These are phyloP conservation scores for Sphaerulina vaccinii DNA, from an alignment of 2,329 filamentous ascomycete species.

Conservation along the genomic window DNA sequence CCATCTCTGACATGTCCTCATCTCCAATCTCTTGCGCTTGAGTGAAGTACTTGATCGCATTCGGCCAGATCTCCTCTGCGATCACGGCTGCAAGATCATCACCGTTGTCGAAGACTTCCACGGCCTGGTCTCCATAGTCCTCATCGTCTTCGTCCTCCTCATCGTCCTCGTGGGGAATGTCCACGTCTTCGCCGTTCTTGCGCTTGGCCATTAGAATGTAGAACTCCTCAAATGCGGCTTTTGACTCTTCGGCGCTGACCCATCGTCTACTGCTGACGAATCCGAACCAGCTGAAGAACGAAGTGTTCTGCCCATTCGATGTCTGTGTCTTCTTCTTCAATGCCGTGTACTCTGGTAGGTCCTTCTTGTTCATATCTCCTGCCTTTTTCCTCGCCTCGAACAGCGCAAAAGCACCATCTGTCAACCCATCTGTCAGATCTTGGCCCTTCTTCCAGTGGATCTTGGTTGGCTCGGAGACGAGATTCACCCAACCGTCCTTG, in stretches of 20 bases:
- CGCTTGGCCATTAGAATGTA: constrained; percentile 55
- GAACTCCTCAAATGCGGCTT: constrained; percentile 60
- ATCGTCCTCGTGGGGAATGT: constrained; percentile 41
- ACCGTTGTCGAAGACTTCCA: constrained; percentile 85
- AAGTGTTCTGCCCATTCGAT: constrained; percentile 49
- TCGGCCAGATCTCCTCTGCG: constrained; percentile 84
- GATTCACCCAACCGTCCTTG: constrained; percentile 67
- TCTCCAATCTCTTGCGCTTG: constrained; percentile 64
- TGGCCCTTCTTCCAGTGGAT: constrained; percentile 77
- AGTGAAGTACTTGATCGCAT: constrained; percentile 86
- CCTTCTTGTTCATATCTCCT: constrained; percentile 42
- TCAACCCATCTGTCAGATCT: constrained; percentile 79
- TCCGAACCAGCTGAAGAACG: constrained; percentile 89
- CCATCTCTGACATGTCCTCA: constrained; percentile 62
- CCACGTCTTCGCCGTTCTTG: constrained; percentile 39
- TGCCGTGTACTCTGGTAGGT: constrained; percentile 56
- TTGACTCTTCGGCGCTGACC: constrained; percentile 70
- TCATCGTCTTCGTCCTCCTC: constrained; percentile 55
- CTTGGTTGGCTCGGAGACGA: constrained; percentile 84
- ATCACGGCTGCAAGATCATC: constrained; percentile 78
- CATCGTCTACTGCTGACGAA: constrained; percentile 64
- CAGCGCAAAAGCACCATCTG: constrained; percentile 69
- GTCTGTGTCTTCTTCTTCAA: constrained; percentile 54
- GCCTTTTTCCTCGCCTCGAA: constrained; percentile 61
- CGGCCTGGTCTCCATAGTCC: constrained; percentile 62